Evolutionary conservation across 768 basidiomycete genomes (phyloP).

Genomic region (Leccinellum luteum): DNA sequence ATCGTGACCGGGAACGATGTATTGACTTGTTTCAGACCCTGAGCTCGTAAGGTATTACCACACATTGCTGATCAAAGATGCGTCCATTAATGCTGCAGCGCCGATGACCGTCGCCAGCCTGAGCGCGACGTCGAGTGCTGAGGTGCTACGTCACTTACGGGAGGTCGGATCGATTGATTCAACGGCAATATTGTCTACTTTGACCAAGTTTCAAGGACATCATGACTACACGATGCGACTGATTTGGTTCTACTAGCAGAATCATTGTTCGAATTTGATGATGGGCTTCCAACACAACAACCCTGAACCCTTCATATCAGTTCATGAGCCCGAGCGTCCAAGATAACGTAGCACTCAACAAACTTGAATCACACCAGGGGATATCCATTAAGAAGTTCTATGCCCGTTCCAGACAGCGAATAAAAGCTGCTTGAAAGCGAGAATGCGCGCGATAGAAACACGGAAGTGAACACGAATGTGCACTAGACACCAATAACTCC

Average conservation of each 20-base stretch:
- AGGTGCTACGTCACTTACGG: too few species aligned
- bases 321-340: not conserved
- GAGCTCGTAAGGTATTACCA: not conserved
- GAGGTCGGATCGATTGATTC: too few species aligned
- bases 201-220: too few species aligned
- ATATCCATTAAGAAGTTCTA: too few species aligned
- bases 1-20: not conserved
- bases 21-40: not conserved
- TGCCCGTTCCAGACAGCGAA: not conserved
- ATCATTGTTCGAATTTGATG: not conserved
- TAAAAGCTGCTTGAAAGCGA: not conserved
- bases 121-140: not conserved
- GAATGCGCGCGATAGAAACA: not conserved
- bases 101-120: not conserved
- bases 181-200: too few species aligned
- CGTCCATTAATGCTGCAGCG: not conserved
- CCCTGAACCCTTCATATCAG: not conserved
- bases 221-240: too few species aligned
- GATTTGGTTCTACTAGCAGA: too few species aligned
- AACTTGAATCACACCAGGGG: not conserved
- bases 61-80: not conserved
- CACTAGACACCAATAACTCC: not conserved
- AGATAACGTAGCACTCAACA: not conserved
- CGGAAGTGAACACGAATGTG: not conserved
- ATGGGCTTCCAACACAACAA: not conserved